Evolutionary conservation across 768 basidiomycete species (phyloP), one percentile per base, ranked within the genome.

Genomic region (Mycena venus): DNA sequence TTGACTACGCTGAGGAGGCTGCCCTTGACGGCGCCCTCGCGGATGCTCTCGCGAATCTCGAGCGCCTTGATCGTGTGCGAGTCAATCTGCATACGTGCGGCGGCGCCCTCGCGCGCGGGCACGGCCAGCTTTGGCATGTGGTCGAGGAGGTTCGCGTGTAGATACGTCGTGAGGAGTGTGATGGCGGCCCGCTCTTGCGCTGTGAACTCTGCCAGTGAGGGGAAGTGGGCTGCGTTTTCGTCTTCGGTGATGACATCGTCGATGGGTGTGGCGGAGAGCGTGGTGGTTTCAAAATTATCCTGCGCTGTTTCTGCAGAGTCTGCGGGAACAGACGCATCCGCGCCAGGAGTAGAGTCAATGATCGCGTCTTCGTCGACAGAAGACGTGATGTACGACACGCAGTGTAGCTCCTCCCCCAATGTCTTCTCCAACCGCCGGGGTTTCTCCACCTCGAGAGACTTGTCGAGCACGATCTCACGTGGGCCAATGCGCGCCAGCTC

Each of bases 31-130:
- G 94, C 92, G 0, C 94, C 94, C 78, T 96, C 95, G 34, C 91
- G 86, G 31, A 91, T 88, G 34, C 88, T 89, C 84, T 96, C 95
- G 27, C 91, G 88, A 64, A 97, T 93, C 82, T 97, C 96, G 55
- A 97, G 89, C n/a, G 94, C 93, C 80, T 94, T 93, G 82, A 96
- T 93, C 1, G 96, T 96, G 80, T 96, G 92, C 5, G 94, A 89
- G 80, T 97, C 96, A 68, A 97, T 95, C 76, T 96, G 93, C 95
- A 97, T 95, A n/a, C 92, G 87, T 29, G 87, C 84, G 31, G 85
- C 79, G 19, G 81, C 74, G 21, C 82, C 86, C 81, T 96, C 94
- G 75, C 86, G 89, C 51, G 84, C 86, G 0, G 95, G 93, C 29
- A 81, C 79, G 29, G 87, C 85, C 29, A 95, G 87, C 23, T 80